Evolutionary conservation across 2,329 filamentous ascomycete genomes (phyloP).

Genomic region (Stachybotrys elegans): DNA sequence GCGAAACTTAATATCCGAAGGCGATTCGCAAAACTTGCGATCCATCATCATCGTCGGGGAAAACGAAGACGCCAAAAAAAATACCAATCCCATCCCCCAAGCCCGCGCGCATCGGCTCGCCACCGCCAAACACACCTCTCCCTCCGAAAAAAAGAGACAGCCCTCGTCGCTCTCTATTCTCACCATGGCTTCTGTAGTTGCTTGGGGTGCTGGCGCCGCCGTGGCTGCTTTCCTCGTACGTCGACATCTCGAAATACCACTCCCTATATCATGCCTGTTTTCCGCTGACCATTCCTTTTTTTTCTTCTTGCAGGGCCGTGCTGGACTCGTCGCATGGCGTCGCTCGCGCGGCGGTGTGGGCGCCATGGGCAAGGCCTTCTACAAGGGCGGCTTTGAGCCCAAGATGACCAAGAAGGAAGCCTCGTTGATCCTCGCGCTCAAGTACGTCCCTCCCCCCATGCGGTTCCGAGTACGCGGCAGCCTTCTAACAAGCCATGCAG

Average conservation of each 20-base stretch:
- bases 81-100: no score
- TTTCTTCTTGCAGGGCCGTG: constrained; percentile 64
- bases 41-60: no score
- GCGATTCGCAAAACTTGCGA: no score
- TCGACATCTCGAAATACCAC: neutral
- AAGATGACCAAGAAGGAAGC: constrained; percentile 94
- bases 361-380: constrained; percentile 84
- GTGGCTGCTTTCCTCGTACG: constrained; percentile 48
- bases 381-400: constrained; percentile 97
- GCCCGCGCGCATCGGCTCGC: neutral
- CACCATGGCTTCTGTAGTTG: constrained; percentile 39
- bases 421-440: constrained; percentile 81
- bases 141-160: neutral
- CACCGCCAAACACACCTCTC: neutral
- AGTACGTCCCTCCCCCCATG: constrained; percentile 46
- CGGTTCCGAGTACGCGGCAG: neutral
- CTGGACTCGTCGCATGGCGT: constrained; percentile 83
- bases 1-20: no score
- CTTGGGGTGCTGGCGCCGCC: constrained; percentile 42
- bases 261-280: neutral
- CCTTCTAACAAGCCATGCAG: constrained; percentile 37
- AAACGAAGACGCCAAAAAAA: no score
- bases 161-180: no score
- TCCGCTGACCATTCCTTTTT: neutral
- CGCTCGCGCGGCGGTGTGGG: constrained; percentile 74